Evolutionary conservation across 306 rosid species (phyloP), one percentile per base, ranked within the genome.

Genomic region (Urtica urens): DNA sequence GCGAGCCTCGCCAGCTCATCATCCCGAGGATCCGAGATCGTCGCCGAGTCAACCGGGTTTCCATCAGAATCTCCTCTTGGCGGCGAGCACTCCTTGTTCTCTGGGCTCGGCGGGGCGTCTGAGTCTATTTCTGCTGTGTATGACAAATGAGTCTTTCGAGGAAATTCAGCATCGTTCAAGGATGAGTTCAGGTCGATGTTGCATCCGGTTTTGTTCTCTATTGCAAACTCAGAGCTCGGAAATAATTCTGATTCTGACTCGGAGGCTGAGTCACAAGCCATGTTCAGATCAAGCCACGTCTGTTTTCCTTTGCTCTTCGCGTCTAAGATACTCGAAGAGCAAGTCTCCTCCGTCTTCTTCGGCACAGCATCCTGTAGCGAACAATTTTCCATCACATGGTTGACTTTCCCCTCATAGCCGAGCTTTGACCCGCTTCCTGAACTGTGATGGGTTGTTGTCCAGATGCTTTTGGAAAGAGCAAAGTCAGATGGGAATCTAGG

Each of bases 61-160:
- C 62, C 86, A 31, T 75, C 80, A 26, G 78, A 77, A 57, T 77
- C 86, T 49, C 86, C 92, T 75, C 87, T 60, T 7, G 79, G 81
- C 19, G 88, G 83, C 41, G 83, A 74, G 51, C 78, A 57, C 49
- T 76, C 88, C 67, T 70, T 79, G 70, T 79, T 79, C 52, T 74
- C 81, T 14, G 90, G 95, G 62, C 86, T 83, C 2, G 4, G 55
- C 46, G 95, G 95, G 10, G 72, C 84, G 46, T 78, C 79, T 57
- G 74, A 55, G 47, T 74, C 72, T 43, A 51, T 73, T 54, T 68
- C 80, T 39, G 49, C 46, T 8, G 49, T 48, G 20, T 39, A 45
- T 37, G 53, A 25, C 2, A 56, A 46, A n/a, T n/a, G n/a, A n/a
- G n/a, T n/a, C 59, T 40, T 54, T 23, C 64, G 46, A 10, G 69